Conservation (phyloP, 2,329 filamentous ascomycete species). For the Epichloe glyceriae region DNA sequence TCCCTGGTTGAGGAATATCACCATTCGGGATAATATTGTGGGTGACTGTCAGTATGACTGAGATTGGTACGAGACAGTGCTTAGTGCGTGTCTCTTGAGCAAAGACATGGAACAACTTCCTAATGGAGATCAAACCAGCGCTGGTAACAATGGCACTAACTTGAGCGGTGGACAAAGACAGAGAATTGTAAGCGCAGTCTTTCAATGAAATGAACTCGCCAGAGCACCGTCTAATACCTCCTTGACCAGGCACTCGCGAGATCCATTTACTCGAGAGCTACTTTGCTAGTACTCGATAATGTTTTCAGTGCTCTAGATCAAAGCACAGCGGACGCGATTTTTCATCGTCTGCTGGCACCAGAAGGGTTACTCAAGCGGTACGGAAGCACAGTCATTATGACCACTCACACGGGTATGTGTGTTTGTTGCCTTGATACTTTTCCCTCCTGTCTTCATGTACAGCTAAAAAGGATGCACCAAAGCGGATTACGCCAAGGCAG, state of each 20-base stretch:
- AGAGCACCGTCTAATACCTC: neutral
- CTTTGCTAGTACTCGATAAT: neutral
- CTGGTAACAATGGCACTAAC: slow-evolving; percentile 22
- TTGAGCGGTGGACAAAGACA: slow-evolving; percentile 26
- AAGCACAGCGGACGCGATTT: slow-evolving; percentile 1
- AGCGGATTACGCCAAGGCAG: neutral
- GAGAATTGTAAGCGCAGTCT: slow-evolving; percentile 14
- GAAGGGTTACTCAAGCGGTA: slow-evolving; percentile 1
- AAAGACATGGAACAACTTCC: slow-evolving; percentile 16
- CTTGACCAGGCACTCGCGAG: slow-evolving; percentile 22
- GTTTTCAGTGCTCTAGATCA: slow-evolving; percentile 3
- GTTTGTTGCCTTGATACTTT: too few species aligned
- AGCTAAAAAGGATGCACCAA: neutral
- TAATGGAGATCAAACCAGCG: slow-evolving; percentile 17
- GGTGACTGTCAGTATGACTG: slow-evolving; percentile 8
- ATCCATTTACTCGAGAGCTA: slow-evolving; percentile 24
- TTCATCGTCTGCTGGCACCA: slow-evolving; percentile 2
- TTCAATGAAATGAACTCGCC: neutral
- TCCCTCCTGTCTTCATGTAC: neutral
- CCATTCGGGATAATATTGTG: slow-evolving; percentile 14
- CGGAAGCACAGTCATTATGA: slow-evolving; percentile 4
- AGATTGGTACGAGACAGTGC: slow-evolving; percentile 8
- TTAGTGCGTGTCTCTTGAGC: slow-evolving; percentile 10
- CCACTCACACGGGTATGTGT: slow-evolving; percentile 3
- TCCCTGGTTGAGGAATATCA: slow-evolving; percentile 12